These are phyloP conservation scores for Candolleomyces aberdarensis DNA, from an alignment of 768 basidiomycete species.

Conservation along the genomic window DNA sequence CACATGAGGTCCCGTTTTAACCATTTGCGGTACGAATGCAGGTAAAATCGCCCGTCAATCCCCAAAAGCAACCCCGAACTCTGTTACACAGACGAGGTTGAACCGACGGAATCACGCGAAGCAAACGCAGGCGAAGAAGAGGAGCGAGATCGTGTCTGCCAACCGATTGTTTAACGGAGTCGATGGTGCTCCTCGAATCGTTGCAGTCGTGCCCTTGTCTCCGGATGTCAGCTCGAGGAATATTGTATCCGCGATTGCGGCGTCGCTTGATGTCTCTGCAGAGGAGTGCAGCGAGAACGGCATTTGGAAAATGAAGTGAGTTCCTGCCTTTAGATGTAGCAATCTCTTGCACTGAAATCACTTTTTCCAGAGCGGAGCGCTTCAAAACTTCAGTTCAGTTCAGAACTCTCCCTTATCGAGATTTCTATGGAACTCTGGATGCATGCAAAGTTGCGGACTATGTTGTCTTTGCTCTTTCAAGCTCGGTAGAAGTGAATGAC, in stretches of 20 bases:
- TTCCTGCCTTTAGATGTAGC: background rate
- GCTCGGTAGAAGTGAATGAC: constrained; percentile 73
- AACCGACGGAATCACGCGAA: constrained; percentile 86
- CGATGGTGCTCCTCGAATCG: constrained; percentile 79
- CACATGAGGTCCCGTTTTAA: background rate
- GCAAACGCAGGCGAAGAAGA: constrained; percentile 74
- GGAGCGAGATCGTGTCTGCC: constrained; percentile 61
- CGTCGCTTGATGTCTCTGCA: constrained; percentile 52
- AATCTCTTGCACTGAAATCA: constrained; percentile 1
- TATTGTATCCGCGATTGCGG: constrained; percentile 56
- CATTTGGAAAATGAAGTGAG: constrained; percentile 60
- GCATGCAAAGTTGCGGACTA: constrained; percentile 89
- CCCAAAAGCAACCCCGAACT: constrained; percentile 46
- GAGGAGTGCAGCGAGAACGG: constrained; percentile 52
- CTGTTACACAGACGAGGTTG: constrained; percentile 65
- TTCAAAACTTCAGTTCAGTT: constrained; percentile 93
- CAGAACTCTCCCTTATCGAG: constrained; percentile 68
- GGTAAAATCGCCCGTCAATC: constrained; percentile 57
- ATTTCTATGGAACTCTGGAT: constrained; percentile 77
- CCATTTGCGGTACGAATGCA: constrained; percentile 20
- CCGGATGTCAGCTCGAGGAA: constrained; percentile 54
- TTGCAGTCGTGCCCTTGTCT: constrained; percentile 84
- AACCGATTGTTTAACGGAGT: constrained; percentile 77
- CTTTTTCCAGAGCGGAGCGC: constrained; percentile 62
- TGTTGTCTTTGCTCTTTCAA: constrained; percentile 80